Evolutionary conservation across 169 alveolate species (phyloP).

Genomic region (Eimeria maxima): DNA sequence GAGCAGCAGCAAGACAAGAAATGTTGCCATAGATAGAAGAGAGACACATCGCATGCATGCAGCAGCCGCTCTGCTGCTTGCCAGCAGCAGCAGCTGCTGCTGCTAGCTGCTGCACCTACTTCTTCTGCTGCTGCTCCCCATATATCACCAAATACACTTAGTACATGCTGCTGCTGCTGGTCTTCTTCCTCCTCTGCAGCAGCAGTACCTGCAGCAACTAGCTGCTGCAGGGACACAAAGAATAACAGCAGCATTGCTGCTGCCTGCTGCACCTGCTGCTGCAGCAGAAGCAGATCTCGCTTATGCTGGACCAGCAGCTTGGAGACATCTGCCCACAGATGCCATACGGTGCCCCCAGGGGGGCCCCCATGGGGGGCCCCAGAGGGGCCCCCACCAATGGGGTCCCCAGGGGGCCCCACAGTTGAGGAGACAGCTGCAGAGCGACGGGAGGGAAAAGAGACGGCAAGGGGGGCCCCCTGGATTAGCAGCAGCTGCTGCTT

Average conservation of each 20-base stretch:
- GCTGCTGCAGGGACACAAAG: not conserved
- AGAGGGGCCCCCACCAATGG: no score
- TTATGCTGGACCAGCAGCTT: conserved; percentile 9
- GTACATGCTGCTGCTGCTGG: conserved; percentile 34
- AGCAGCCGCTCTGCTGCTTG: conserved; percentile 20
- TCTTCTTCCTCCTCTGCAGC: not conserved
- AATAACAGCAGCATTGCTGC: not conserved
- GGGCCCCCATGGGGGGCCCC: no score
- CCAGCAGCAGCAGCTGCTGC: conserved; percentile 15
- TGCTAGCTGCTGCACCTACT: not conserved
- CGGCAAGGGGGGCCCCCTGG: conserved; percentile 40
- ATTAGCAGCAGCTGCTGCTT: conserved; percentile 21
- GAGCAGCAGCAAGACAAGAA: not conserved
- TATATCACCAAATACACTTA: no score
- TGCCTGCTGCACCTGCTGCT: conserved; percentile 10
- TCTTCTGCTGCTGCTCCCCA: not conserved
- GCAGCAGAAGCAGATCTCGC: conserved; percentile 50
- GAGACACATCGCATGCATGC: not conserved
- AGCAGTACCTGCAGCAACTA: no score
- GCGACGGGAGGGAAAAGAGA: no score
- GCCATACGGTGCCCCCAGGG: no score
- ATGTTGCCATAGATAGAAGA: not conserved
- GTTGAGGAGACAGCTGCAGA: not conserved
- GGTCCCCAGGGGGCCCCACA: no score
- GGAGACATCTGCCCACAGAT: not conserved